Percentiles rank a stretch among this genome's conserved stretches.
Conservation (phyloP, 768 basidiomycete species). For the Lentinula sp. region DNA sequence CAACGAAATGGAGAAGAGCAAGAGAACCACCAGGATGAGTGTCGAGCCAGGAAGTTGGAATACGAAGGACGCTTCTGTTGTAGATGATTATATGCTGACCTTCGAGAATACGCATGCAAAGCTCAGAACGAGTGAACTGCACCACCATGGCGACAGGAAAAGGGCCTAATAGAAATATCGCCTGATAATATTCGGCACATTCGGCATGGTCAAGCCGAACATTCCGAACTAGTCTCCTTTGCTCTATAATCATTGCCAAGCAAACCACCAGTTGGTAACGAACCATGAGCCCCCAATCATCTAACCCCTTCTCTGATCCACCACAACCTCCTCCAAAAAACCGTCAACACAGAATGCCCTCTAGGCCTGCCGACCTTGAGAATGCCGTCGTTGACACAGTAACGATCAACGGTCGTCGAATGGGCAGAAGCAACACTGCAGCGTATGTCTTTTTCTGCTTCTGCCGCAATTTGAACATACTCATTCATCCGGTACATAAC, state of each 20-base stretch:
- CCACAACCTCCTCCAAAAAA: constrained; percentile 23
- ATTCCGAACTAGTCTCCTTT: background rate
- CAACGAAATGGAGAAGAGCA: constrained; percentile 90
- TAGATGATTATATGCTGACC: constrained; percentile 78
- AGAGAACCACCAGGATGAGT: constrained; percentile 88
- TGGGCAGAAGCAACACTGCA: constrained; percentile 55
- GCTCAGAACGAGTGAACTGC: constrained; percentile 36
- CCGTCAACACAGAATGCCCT: constrained; percentile 20
- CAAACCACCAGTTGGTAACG: background rate
- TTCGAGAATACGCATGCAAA: constrained; percentile 65
- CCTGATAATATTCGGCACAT: background rate
- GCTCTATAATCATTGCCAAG: constrained; percentile 2
- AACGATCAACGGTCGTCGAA: constrained; percentile 43
- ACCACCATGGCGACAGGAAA: background rate
- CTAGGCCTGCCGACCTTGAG: constrained; percentile 27
- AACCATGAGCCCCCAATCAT: background rate
- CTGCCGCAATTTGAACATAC: constrained; percentile 8
- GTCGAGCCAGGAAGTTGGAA: constrained; percentile 73
- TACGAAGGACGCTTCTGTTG: constrained; percentile 53
- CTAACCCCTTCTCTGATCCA: constrained; percentile 9
- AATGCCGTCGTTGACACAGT: constrained; percentile 71
- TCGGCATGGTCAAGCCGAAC: background rate
- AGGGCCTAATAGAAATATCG: background rate
- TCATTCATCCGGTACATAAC: background rate
- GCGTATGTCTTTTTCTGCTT: constrained; percentile 31